Percentiles rank a stretch among this genome's conserved stretches.
Conservation (phyloP, 345 rosid genomes). For the Corymbia maculata region DNA sequence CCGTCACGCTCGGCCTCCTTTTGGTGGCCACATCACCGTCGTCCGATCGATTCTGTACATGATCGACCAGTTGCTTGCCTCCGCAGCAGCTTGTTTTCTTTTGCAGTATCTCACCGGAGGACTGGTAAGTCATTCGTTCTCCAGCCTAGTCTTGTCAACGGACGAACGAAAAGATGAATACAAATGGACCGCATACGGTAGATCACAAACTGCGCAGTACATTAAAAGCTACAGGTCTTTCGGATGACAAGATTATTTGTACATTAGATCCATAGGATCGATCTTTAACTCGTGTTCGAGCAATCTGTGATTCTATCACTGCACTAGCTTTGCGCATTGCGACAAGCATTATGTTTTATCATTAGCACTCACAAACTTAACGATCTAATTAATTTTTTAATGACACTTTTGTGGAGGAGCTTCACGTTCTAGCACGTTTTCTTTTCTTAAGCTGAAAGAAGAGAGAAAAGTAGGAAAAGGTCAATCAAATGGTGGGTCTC, state of each 20-base stretch:
- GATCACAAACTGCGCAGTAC: not conserved
- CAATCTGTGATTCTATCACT: not conserved
- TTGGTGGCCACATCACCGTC: conserved; percentile 72
- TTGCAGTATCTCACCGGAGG: conserved; percentile 86
- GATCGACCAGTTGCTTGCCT: conserved; percentile 71
- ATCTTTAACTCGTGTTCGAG: not conserved
- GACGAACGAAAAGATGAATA: not conserved
- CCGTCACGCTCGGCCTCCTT: conserved; percentile 79
- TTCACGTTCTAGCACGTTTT: not conserved
- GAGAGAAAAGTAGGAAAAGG: not conserved
- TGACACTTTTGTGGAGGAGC: not conserved
- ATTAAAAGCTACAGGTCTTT: not conserved
- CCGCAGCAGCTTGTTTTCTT: conserved; percentile 70
- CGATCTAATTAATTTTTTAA: not conserved
- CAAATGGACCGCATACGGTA: not conserved
- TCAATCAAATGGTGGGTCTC: not conserved
- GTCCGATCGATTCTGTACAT: conserved; percentile 63
- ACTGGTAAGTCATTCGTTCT: conserved; percentile 23
- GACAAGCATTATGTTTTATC: not conserved
- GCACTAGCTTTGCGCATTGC: not conserved
- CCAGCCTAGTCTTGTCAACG: not conserved
- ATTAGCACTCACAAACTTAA: not conserved
- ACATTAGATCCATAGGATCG: not conserved
- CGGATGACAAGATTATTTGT: not conserved
- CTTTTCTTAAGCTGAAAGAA: not conserved